Conservation (phyloP, 495 filamentous ascomycete species). For the Pseudevernia furfuracea region DNA sequence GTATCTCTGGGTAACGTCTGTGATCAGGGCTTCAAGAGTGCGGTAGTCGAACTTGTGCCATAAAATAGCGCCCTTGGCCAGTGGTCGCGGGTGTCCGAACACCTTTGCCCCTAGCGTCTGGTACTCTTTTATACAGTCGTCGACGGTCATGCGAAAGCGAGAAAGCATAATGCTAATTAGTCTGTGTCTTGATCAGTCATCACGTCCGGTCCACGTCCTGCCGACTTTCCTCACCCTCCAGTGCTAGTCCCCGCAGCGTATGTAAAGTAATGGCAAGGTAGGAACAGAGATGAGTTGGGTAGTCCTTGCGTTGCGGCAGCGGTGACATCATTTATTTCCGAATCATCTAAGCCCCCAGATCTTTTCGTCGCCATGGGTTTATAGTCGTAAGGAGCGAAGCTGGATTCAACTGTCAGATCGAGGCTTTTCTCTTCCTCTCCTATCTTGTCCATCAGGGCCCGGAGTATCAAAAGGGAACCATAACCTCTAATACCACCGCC, state of each 20-base stretch:
- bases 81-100: constrained; percentile 32
- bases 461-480: constrained; percentile 27
- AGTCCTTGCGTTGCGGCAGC: neutral
- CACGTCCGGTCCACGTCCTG: neutral
- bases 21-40: neutral
- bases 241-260: constrained; percentile 24
- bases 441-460: constrained; percentile 26
- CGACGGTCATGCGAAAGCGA: constrained; percentile 42
- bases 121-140: constrained; percentile 44
- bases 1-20: neutral
- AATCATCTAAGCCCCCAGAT: neutral
- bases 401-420: neutral
- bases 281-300: constrained; percentile 7
- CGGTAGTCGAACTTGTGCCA: neutral
- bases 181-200: constrained; percentile 20
- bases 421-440: constrained; percentile 16
- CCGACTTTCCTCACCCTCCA: constrained; percentile 26
- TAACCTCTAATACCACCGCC: constrained; percentile 30
- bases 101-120: constrained; percentile 37
- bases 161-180: constrained; percentile 46
- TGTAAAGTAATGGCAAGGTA: constrained; percentile 25
- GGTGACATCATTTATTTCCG: neutral
- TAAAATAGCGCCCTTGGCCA: neutral
- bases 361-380: neutral
- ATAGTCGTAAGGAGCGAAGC: neutral